A percentile compares a stretch with the other conserved stretches of the same genome.
Conservation (phyloP, 2,329 filamentous ascomycete genomes). For the Nemania serpens region DNA sequence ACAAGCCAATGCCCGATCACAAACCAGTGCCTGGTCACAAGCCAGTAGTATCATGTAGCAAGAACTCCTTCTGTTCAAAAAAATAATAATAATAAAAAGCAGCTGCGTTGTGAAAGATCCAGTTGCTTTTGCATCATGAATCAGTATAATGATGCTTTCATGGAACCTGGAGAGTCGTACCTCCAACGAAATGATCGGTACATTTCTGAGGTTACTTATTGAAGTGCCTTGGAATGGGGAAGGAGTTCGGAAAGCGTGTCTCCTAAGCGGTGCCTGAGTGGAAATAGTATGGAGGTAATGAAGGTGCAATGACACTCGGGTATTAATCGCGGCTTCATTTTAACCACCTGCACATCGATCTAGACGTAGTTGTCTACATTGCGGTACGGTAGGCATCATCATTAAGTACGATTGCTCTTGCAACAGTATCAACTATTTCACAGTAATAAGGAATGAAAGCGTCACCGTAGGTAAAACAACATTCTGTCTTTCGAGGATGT, state of each 20-base stretch:
- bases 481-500: not conserved
- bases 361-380: not conserved
- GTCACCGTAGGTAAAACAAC: not conserved
- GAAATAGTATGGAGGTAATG: constrained; percentile 1
- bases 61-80: too few species aligned
- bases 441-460: not conserved
- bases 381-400: not conserved
- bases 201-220: constrained; percentile 1
- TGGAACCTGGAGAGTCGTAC: not conserved
- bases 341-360: not conserved
- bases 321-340: not conserved
- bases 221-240: not conserved
- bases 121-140: too few species aligned
- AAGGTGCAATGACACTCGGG: not conserved
- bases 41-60: too few species aligned
- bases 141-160: too few species aligned
- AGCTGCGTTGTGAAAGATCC: too few species aligned
- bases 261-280: not conserved
- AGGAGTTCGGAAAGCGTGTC: constrained; percentile 4
- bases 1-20: too few species aligned
- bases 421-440: too few species aligned
- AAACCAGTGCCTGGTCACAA: too few species aligned
- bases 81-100: too few species aligned
- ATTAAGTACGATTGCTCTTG: too few species aligned
- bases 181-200: not conserved